Percentiles rank a stretch among this genome's conserved stretches.
These are phyloP conservation scores for Zygoascus meyerae DNA, from an alignment of 1,139 yeast genomes.

Conservation along the genomic window DNA sequence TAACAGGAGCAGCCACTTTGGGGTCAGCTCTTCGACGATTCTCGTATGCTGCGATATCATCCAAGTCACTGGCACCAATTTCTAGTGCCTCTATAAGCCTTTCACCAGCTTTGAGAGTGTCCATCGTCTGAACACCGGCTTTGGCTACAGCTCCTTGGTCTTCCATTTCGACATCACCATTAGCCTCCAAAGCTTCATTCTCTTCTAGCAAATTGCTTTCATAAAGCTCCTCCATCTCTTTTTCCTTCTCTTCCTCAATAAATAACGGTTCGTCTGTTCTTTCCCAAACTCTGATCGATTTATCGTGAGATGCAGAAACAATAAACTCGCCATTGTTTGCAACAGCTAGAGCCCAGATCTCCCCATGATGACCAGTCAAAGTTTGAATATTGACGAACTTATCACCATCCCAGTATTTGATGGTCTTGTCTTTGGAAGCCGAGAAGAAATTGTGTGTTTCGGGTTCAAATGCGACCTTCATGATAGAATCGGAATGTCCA, in stretches of 20 bases:
- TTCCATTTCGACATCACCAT: conserved; percentile 14
- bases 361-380: conserved; percentile 78
- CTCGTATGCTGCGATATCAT: conserved; percentile 41
- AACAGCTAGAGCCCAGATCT: conserved; percentile 86
- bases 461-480: conserved; percentile 81
- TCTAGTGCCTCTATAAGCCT: conserved; percentile 89
- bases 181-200: conserved; percentile 30
- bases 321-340: conserved; percentile 67
- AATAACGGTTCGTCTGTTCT: conserved; percentile 92
- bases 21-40: conserved; percentile 42
- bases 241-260: conserved; percentile 92
- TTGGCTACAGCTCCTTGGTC: conserved; percentile 42
- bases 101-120: conserved; percentile 93
- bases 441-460: conserved; percentile 85
- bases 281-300: conserved; percentile 84
- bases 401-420: conserved; percentile 98
- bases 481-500: conserved; percentile 93
- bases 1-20: conserved; percentile 56
- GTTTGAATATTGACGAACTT: conserved; percentile 92
- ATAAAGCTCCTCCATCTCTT: conserved; percentile 86
- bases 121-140: conserved; percentile 80
- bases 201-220: conserved; percentile 61
- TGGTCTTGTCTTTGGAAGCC: conserved; percentile 79
- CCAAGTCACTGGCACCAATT: conserved; percentile 67
- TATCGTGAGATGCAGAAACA: conserved; percentile 90